Conservation (phyloP, 2,329 filamentous ascomycete genomes). For the Aspergillus proliferans region DNA sequence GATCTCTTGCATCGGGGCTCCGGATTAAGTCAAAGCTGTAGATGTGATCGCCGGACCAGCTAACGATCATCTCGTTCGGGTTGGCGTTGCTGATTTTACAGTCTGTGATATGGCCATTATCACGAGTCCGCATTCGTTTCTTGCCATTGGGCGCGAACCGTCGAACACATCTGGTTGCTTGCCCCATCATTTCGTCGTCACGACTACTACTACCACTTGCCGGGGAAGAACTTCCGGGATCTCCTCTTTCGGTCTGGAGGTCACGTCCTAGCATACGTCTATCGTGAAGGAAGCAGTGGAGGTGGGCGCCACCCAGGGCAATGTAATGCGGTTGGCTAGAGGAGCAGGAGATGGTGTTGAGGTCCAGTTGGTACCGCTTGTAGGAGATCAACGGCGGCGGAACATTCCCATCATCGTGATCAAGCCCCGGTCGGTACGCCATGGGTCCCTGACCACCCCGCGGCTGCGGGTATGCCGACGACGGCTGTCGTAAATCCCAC, state of each 20-base stretch:
- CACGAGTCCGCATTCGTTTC: slow-evolving; percentile 37
- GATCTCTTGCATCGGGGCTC: slow-evolving; percentile 50
- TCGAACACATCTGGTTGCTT: slow-evolving; percentile 60
- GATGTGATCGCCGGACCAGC: slow-evolving; percentile 62
- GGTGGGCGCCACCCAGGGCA: slow-evolving; percentile 60
- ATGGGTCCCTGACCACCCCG: slow-evolving; percentile 41
- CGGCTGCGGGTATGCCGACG: slow-evolving; percentile 55
- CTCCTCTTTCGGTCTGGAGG: slow-evolving; percentile 48
- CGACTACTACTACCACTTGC: slow-evolving; percentile 30
- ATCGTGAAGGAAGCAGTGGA: slow-evolving; percentile 64
- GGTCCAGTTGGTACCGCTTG: slow-evolving; percentile 55
- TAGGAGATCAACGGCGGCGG: slow-evolving; percentile 63
- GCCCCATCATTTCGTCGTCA: slow-evolving; percentile 51
- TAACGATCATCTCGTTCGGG: slow-evolving; percentile 62
- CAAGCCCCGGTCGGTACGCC: slow-evolving; percentile 33
- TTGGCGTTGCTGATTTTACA: slow-evolving; percentile 65
- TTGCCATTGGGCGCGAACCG: slow-evolving; percentile 60
- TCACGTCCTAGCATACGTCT: slow-evolving; percentile 62
- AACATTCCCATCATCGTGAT: slow-evolving; percentile 46
- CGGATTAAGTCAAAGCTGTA: slow-evolving; percentile 60
- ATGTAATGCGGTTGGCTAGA: slow-evolving; percentile 64
- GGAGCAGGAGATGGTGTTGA: slow-evolving; percentile 64
- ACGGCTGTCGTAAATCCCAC: slow-evolving; percentile 61
- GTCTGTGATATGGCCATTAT: slow-evolving; percentile 61
- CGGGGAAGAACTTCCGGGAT: slow-evolving; percentile 34